phyloP scores from a whole-genome alignment of 2,329 filamentous ascomycete species.

The Cylindrodendrum hubeiense region DNA sequence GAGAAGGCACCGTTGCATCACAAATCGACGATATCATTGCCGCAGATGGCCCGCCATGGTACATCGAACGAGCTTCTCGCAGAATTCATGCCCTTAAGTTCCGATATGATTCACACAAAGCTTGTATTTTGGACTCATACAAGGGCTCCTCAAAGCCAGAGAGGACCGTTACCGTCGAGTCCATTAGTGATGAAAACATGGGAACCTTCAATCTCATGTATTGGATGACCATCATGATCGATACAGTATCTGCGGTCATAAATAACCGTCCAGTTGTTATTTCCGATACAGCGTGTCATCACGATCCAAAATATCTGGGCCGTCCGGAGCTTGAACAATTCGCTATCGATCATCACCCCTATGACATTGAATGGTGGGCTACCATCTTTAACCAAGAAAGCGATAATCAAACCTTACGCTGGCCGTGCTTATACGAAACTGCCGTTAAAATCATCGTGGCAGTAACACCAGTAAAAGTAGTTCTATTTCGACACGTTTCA shows the following conservation, averaged over 20 bases:
- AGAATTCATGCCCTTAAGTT: slow-evolving; percentile 53
- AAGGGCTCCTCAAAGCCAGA: background rate
- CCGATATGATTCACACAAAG: slow-evolving; percentile 42
- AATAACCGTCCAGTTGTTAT: slow-evolving; percentile 52
- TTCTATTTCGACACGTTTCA: slow-evolving; percentile 67
- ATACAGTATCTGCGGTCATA: slow-evolving; percentile 68
- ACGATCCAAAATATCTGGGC: slow-evolving; percentile 43
- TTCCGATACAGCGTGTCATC: slow-evolving; percentile 54
- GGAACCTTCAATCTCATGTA: slow-evolving; percentile 67
- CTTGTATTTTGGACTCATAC: background rate
- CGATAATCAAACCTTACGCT: slow-evolving; percentile 49
- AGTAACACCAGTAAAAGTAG: slow-evolving; percentile 68
- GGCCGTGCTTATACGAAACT: slow-evolving; percentile 66
- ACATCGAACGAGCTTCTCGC: slow-evolving; percentile 51
- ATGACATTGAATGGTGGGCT: slow-evolving; percentile 47
- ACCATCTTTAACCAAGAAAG: slow-evolving; percentile 50
- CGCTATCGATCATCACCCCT: slow-evolving; percentile 27
- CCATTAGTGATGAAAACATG: slow-evolving; percentile 46
- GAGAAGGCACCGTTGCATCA: slow-evolving; percentile 39
- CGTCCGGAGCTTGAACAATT: slow-evolving; percentile 29
- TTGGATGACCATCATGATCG: slow-evolving; percentile 71
- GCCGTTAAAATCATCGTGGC: slow-evolving; percentile 62
- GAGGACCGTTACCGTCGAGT: slow-evolving; percentile 29
- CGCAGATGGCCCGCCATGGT: slow-evolving; percentile 43
- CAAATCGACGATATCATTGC: slow-evolving; percentile 47